Conservation (phyloP, 1,284 basidiomycete genomes). For the Melampsora abietis-canadensis region DNA sequence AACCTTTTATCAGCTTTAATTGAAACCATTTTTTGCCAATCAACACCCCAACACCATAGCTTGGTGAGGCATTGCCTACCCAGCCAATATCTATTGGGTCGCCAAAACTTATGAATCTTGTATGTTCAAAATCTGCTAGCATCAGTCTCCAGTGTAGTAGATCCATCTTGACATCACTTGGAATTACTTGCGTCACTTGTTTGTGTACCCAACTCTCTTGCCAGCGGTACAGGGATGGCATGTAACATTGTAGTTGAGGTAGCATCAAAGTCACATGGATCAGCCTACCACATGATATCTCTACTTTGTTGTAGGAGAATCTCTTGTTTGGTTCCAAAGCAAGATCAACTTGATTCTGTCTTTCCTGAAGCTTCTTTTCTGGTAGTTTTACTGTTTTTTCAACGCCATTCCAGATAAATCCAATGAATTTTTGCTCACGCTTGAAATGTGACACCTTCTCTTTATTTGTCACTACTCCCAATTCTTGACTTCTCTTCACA, state of each 20-base stretch:
- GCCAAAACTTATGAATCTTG: background rate
- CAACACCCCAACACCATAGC: background rate
- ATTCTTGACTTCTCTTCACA: background rate
- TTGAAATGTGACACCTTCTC: slow-evolving; percentile 1
- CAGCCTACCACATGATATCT: background rate
- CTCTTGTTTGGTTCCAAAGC: background rate
- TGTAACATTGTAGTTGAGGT: slow-evolving; percentile 8
- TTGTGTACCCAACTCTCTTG: background rate
- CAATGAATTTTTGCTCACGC: slow-evolving; percentile 10
- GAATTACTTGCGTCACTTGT: background rate
- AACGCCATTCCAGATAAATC: slow-evolving; percentile 18
- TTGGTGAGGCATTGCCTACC: slow-evolving; percentile 5
- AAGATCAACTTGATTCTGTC: background rate
- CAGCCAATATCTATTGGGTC: background rate
- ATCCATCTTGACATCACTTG: background rate
- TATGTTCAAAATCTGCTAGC: background rate
- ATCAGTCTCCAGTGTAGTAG: background rate
- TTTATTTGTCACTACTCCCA: slow-evolving; percentile 4
- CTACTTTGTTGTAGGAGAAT: background rate
- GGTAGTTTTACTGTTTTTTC: background rate
- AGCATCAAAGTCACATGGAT: slow-evolving; percentile 1
- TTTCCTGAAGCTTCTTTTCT: background rate
- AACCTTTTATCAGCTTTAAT: background rate
- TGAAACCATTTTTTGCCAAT: background rate
- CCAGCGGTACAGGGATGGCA: background rate